Evolutionary conservation across 208 protist genomes (phyloP), one percentile per base, ranked within the genome.

Genomic region (Phytomonas sp.): DNA sequence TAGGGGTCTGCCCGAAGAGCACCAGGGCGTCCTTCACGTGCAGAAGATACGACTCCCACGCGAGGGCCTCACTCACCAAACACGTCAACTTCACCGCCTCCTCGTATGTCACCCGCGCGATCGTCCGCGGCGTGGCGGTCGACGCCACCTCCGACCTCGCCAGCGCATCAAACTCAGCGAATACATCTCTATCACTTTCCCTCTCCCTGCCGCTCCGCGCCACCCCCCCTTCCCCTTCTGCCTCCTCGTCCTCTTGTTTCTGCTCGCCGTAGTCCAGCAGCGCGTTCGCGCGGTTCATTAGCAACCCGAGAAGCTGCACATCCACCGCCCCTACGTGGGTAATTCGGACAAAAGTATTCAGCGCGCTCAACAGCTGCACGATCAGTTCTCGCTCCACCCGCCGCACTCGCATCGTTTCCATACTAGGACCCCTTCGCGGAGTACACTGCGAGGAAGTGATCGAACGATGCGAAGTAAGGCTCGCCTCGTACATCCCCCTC

Each of bases 311-410:
- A n/a, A 89, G 40, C 61, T 56, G 73, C 51, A 80, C 72, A 61
- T 84, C 73, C 15, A 83, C 75, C 0, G 79, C 78, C 69, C 84
- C 78, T 23, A 70, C 71, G 67, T 89, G 84, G 13, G 84, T 84
- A 31, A 89, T 83, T 31, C 69, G 46, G 31, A 79, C 71, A 0
- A 84, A 59, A 6, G 65, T 71, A 59, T 72, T 61, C 34, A 81
- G 68, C 60, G 82, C 81, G 7, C 26, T 26, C 46, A 88, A 70
- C 53, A 87, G 69, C 74, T 73, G 69, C 28, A 37, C 68, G 6
- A 78, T 40, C 9, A 40, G 36, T 9, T 40, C 36, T 9, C 36
- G 36, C 36, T 40, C 36, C 4, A 40, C 36, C 36, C 9, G 4
- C 36, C 36, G 4, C 36, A 40, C 36, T 4, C 9, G 36, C 36